Base-by-base conservation (phyloP, 257 asterid species). In the Solanum gandarillasii region DNA sequence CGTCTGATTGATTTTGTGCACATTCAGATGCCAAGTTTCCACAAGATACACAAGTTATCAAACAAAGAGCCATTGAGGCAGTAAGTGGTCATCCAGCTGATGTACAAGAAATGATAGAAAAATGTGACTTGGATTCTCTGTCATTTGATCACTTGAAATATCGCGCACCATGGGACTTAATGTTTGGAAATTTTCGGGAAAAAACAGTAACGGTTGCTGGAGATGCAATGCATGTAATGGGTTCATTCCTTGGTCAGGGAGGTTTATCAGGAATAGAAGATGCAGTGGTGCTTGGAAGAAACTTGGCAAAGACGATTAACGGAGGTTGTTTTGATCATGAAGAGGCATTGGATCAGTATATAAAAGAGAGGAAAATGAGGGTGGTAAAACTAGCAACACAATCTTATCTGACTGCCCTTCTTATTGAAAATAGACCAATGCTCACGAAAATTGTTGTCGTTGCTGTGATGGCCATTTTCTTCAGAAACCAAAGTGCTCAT, bases 181-280 rank as follows among this genome's bases (percentile, higher is more conserved):
- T 92, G 7, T 18, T 86, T 5, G 87, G 88, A 34, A 83, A 55
- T 38, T 90, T 89, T 38, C 82, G 88, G 43, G 85, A 71, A 85
- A 92, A 90, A 31, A 60, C 90, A 2, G 85, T 92, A 14, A 84
- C 92, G 3, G 89, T 92, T 13, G 91, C 88, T 5, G 93, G 93
- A 60, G 93, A 92, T 84, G 93, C 93, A 81, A 92, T 92, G 92
- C 93, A 92, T 68, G 90, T 75, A 25, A 92, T 92, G 92, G 92
- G 93, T 60, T 91, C 93, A 36, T 90, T 88, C 83, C 78, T 91
- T 39, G 93, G 89, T 2, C 92, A 92, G 72, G 92, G 93, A 38
- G 91, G 91, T 13, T 92, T 92, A 7, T 89, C 91, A 2, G 88
- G 88, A 71, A 34, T 90, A 5, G 92, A 92, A 79, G 92, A 92